Evolutionary conservation across 1,284 basidiomycete genomes (phyloP).

Genomic region (Psilocybe mexicana): DNA sequence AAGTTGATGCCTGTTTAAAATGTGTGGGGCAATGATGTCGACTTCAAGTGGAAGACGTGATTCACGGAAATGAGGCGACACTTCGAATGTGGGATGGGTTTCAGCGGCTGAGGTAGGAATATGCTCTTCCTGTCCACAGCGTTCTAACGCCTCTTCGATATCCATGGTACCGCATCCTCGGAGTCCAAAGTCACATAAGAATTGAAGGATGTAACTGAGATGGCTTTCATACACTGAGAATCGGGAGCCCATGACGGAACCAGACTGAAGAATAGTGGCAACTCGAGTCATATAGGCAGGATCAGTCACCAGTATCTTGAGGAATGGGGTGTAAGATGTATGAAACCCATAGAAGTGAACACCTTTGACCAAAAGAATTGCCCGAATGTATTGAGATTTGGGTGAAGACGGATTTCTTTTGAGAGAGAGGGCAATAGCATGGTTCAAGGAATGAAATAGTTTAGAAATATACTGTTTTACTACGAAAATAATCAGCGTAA

Average conservation of each 20-base stretch:
- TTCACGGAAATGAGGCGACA: constrained; percentile 63
- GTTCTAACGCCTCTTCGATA: constrained; percentile 57
- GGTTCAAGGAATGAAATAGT: constrained; percentile 73
- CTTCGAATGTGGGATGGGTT: constrained; percentile 31
- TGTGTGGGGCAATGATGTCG: constrained; percentile 80
- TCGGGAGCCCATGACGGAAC: constrained; percentile 76
- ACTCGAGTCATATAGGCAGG: constrained; percentile 70
- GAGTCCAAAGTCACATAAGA: constrained; percentile 94
- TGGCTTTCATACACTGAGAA: constrained; percentile 90
- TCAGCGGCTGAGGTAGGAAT: constrained; percentile 3
- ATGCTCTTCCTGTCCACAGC: constrained; percentile 39
- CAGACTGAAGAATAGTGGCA: constrained; percentile 76
- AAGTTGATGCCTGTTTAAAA: constrained; percentile 80
- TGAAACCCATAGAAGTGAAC: constrained; percentile 96
- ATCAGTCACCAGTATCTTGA: constrained; percentile 84
- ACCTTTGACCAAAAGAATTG: constrained; percentile 90
- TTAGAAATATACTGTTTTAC: constrained; percentile 71
- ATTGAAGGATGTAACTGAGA: constrained; percentile 87
- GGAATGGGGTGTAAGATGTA: constrained; percentile 81
- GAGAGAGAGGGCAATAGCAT: constrained; percentile 73
- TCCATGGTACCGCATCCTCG: constrained; percentile 94
- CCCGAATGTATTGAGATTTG: constrained; percentile 63
- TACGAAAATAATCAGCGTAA: constrained; percentile 26
- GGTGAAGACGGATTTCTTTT: constrained; percentile 60
- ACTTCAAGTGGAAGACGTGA: constrained; percentile 82